Base-by-base conservation (phyloP, 129 eudicot species). In the Chrysanthemum seticuspe region DNA sequence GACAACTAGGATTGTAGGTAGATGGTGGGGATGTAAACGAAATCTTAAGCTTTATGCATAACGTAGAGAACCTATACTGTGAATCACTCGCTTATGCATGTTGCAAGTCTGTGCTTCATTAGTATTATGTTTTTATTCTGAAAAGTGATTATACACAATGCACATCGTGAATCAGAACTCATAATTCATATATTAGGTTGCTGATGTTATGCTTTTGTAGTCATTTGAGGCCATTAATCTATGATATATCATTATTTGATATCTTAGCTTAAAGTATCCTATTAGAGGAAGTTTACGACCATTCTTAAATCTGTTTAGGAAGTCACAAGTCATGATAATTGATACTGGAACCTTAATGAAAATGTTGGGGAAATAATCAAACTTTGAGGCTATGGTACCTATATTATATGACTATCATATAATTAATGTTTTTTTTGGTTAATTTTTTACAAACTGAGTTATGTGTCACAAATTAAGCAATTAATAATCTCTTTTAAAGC, bases 401-500 rank as follows among this genome's bases (percentile, higher is more conserved):
- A 23, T 23, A 23, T 23, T 23, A 23, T 23, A 23, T 23, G 25
- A 23, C 25, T 23, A 23, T 23, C 25, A 23, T 23, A 23, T 23
- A 19, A 19, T 19, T 19, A 19, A 19, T 19, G 21, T 19, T 19
- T 19, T 19, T 19, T 19, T 19, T n/a, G 50, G 1, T 5, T 69
- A 29, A 6, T 10, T 63, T 63, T 63, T 34, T 63, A 34, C 49
- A 13, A 52, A 68, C 29, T 27, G 74, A 15, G 6, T 25, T 47
- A 67, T 21, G 59, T 27, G 48, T 69, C 74, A 52, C 62, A 31
- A 29, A 69, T 25, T 29, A 49, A 69, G 36, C 13, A 68, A 68
- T 31, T 31, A 31, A 27, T 4, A 58, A 0, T 58, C 1, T 58
- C 10, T 2, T 11, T 16, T 18, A 58, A 53, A 13, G 58, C 13